Evolutionary conservation across 345 rosid genomes (phyloP), one percentile per base, ranked within the genome.

Genomic region (Laguncularia racemosa): DNA sequence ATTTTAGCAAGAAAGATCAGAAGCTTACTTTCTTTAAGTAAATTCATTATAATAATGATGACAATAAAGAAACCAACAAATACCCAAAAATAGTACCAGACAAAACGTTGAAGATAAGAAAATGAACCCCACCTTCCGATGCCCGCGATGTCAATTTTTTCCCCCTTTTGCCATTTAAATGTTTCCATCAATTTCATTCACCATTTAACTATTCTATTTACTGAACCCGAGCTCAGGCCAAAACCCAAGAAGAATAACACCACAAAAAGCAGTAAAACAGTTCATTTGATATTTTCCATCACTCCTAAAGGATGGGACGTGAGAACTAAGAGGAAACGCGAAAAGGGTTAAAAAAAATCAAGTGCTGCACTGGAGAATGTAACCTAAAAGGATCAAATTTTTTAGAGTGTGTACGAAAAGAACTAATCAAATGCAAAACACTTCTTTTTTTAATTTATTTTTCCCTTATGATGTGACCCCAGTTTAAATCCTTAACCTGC

Each of bases 401-500:
- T 26, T 26, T 26, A 54, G 45, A 23, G 52, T 48, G 10, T 8
- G 20, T 16, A 43, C 53, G 50, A 56, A 16, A 16, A 65, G 49
- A 14, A 33, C 46, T 13, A 28, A 62, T 21, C 21, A 17, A 51
- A 59, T 16, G 40, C 58, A 38, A 56, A 55, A 19, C 12, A 14
- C 56, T 49, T 54, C 62, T 28, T 50, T 53, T 59, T 55, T 74
- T 55, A 38, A 65, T 55, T 33, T 33, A 33, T 9, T 4, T 1
- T 33, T 33, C 11, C 9, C 48, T 21, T 64, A 50, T 73, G 81
- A 77, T 67, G 85, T 76, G 86, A 83, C 85, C 72, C 60, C 67
- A 59, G 71, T 68, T 55, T 65, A 69, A 71, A 50, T 67, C 81
- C 79, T 77, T 82, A 68, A 75, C 83, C 80, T 78, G 71, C 77